Conservation (phyloP, 2,329 filamentous ascomycete genomes). For the Epichloe sp. region DNA sequence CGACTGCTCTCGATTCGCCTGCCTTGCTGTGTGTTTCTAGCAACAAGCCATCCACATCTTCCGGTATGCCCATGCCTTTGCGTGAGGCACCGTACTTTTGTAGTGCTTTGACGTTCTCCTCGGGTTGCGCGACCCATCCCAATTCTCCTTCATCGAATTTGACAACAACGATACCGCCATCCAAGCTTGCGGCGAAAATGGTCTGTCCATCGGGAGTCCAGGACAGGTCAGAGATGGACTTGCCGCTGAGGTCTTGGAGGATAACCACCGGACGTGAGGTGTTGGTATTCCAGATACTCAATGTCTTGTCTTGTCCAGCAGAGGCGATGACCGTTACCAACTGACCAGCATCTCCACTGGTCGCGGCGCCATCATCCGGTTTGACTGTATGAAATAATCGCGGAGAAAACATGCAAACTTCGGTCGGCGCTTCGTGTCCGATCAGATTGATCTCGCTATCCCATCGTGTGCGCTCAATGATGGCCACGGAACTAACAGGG, state of each 20-base stretch:
- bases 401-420: slow-evolving; percentile 95
- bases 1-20: slow-evolving; percentile 75
- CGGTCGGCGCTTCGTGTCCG: slow-evolving; percentile 90
- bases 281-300: slow-evolving; percentile 97
- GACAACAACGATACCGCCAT: slow-evolving; percentile 73
- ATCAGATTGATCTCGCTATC: slow-evolving; percentile 96
- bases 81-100: slow-evolving; percentile 85
- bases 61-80: slow-evolving; percentile 79
- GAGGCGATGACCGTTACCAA: slow-evolving; percentile 89
- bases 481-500: slow-evolving; percentile 91
- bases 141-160: slow-evolving; percentile 79
- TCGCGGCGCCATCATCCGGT: slow-evolving; percentile 39
- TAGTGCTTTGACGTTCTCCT: slow-evolving; percentile 85
- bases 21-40: slow-evolving; percentile 88
- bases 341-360: slow-evolving; percentile 28
- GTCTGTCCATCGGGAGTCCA: slow-evolving; percentile 90
- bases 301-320: slow-evolving; percentile 88
- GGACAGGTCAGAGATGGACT: slow-evolving; percentile 85
- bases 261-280: slow-evolving; percentile 85
- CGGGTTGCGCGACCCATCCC: slow-evolving; percentile 71
- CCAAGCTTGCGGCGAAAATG: slow-evolving; percentile 74
- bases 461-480: slow-evolving; percentile 85
- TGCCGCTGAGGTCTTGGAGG: slow-evolving; percentile 73
- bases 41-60: slow-evolving; percentile 78
- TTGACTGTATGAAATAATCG: slow-evolving; percentile 69